Evolutionary conservation across 257 asterid genomes (phyloP).

Genomic region (Scutellaria barbata): DNA sequence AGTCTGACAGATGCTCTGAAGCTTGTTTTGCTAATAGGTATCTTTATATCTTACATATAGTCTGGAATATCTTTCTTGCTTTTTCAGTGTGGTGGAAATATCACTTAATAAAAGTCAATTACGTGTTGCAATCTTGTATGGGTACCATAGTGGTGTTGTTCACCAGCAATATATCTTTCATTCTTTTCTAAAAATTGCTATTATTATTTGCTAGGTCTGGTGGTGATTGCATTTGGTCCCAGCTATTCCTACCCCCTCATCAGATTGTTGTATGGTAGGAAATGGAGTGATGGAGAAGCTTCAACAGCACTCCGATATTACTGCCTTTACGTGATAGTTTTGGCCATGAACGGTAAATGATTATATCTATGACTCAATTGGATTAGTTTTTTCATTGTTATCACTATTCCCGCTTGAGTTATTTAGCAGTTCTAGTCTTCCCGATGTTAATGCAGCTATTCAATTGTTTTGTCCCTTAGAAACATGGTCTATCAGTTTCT

Average conservation of each 20-base stretch:
- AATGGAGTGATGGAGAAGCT: constrained; percentile 99
- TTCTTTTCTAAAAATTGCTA: constrained; percentile 25
- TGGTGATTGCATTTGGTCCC: constrained; percentile 89
- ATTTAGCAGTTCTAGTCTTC: neutral
- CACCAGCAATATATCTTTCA: constrained; percentile 6
- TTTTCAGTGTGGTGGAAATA: constrained; percentile 16
- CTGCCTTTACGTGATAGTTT: constrained; percentile 76
- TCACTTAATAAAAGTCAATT: neutral
- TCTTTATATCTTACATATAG: constrained; percentile 18
- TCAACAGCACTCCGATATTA: constrained; percentile 79
- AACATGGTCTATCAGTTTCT: constrained; percentile 5
- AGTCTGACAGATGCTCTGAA: constrained; percentile 82
- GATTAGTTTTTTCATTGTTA: constrained; percentile 7
- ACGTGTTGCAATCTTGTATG: constrained; percentile 8
- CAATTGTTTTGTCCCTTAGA: constrained; percentile 8
- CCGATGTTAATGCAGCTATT: neutral
- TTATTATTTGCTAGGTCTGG: constrained; percentile 60
- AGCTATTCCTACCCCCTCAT: constrained; percentile 94
- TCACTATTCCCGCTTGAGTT: neutral
- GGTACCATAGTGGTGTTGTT: constrained; percentile 16
- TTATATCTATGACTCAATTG: neutral
- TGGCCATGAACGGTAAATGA: constrained; percentile 91
- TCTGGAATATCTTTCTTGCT: neutral
- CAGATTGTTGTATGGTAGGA: constrained; percentile 82
- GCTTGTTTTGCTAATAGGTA: constrained; percentile 93